Percentiles rank a stretch among this genome's conserved stretches.
Evolutionary conservation across 2,329 filamentous ascomycete genomes (phyloP).

Genomic region (Colletotrichum sp.): DNA sequence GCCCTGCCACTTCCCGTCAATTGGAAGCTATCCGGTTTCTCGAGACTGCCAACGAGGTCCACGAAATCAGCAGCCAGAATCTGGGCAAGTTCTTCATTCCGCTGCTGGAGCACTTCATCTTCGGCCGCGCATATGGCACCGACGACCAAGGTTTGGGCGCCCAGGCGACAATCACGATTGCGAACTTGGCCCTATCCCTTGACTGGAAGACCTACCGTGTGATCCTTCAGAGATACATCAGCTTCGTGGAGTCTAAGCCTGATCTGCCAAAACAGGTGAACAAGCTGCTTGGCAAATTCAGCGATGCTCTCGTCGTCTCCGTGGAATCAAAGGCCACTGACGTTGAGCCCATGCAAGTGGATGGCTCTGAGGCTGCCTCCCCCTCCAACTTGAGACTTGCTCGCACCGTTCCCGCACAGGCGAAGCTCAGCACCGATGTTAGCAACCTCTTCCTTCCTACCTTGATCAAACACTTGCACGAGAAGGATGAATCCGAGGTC

Average conservation of each 20-base stretch:
- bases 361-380: conserved; percentile 28
- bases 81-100: conserved; percentile 88
- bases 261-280: conserved; percentile 88
- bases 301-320: conserved; percentile 74
- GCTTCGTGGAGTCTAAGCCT: conserved; percentile 80
- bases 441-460: conserved; percentile 78
- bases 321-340: conserved; percentile 40
- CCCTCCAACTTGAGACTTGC: conserved; percentile 53
- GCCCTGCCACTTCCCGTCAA: conserved; percentile 86
- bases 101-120: conserved; percentile 91
- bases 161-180: conserved; percentile 83
- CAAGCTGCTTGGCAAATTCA: conserved; percentile 78
- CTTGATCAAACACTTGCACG: conserved; percentile 83
- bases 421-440: conserved; percentile 76
- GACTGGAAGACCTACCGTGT: conserved; percentile 92
- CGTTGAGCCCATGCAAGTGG: conserved; percentile 49
- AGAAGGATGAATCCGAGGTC: conserved; percentile 94
- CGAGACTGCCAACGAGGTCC: conserved; percentile 67
- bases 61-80: conserved; percentile 75
- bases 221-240: conserved; percentile 81
- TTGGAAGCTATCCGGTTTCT: conserved; percentile 83
- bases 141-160: conserved; percentile 88
- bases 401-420: conserved; percentile 67
- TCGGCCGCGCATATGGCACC: conserved; percentile 72
- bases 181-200: conserved; percentile 73